phyloP scores from a whole-genome alignment of 2,329 filamentous ascomycete genomes.

The Penicillium sp. region DNA sequence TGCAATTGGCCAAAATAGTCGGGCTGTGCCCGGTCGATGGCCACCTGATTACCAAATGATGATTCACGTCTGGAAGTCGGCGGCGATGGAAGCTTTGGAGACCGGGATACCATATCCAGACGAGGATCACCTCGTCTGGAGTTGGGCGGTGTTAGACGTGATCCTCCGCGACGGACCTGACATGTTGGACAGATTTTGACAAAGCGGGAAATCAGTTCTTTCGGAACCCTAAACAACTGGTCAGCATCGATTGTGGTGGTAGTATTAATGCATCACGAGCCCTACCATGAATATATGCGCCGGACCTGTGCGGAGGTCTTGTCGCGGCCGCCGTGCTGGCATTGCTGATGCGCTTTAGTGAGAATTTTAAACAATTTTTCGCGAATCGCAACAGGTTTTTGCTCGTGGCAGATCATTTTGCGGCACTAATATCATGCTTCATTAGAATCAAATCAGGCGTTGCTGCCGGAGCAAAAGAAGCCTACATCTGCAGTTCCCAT shows the following conservation, averaged over 20 bases:
- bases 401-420: conserved; percentile 48
- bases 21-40: conserved; percentile 26
- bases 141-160: conserved; percentile 40
- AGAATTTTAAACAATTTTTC: conserved; percentile 51
- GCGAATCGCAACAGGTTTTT: conserved; percentile 50
- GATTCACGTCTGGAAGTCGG: conserved; percentile 37
- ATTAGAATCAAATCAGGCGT: neutral
- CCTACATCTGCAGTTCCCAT: conserved; percentile 38
- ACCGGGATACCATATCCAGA: conserved; percentile 30
- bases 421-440: conserved; percentile 25
- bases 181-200: conserved; percentile 50
- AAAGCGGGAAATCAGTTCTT: conserved; percentile 50
- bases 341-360: conserved; percentile 48
- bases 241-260: neutral
- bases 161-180: conserved; percentile 44
- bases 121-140: conserved; percentile 39
- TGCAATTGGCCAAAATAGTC: conserved; percentile 30
- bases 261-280: neutral
- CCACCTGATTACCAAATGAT: conserved; percentile 25
- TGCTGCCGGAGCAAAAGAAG: neutral
- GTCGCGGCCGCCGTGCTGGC: conserved; percentile 50
- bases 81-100: conserved; percentile 37
- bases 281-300: conserved; percentile 49
- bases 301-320: conserved; percentile 51
- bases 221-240: conserved; percentile 43